Evolutionary conservation across 768 basidiomycete genomes (phyloP), one percentile per base, ranked within the genome.

Genomic region (Symmetrospora coprosmae): DNA sequence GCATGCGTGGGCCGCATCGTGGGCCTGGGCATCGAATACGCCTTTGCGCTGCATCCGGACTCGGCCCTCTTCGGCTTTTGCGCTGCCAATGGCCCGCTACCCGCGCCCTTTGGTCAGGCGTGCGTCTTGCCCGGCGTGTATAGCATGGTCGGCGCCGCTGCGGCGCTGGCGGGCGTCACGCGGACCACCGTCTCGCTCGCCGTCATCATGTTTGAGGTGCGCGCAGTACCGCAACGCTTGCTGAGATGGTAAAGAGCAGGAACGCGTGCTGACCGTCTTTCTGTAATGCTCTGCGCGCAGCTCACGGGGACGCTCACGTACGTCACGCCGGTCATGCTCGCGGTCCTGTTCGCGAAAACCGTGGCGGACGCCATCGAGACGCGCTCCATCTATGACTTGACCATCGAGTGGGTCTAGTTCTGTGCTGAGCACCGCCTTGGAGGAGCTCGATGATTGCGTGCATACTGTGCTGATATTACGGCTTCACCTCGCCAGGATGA

Each of bases 361-460:
- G 80, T 87, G 0, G 88, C 87, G 7, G 88, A 91, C 70, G 82
- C 82, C 1, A 71, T 94, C 58, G 86, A 91, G 71, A 86, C 86
- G 2, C 88, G 90, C 69, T 90, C 90, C 8, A 96, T 99, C 56
- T 99, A 96, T 70, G 94, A 99, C 72, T 80, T 97, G 35, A 88
- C 88, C 60, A 97, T 96, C 56, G 87, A 90, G 76, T 83, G 56
- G 40, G 77, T 68, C 8, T 28, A 7, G 16, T 11, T 23, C 28
- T 53, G 35, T 49, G 13, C 28, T 38, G 30, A 13, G 17, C 25
- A 9, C 19, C 30, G 1, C 17, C 25, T 8, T 23, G 7, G 34
- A n/a, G 25, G 9, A 19, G 33, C 49, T 46, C n/a, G n/a, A n/a
- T n/a, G n/a, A n/a, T n/a, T n/a, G n/a, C n/a, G n/a, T n/a, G n/a